Base-by-base conservation (phyloP, 1,139 yeast genomes). In the Kodamaea derodonti region DNA sequence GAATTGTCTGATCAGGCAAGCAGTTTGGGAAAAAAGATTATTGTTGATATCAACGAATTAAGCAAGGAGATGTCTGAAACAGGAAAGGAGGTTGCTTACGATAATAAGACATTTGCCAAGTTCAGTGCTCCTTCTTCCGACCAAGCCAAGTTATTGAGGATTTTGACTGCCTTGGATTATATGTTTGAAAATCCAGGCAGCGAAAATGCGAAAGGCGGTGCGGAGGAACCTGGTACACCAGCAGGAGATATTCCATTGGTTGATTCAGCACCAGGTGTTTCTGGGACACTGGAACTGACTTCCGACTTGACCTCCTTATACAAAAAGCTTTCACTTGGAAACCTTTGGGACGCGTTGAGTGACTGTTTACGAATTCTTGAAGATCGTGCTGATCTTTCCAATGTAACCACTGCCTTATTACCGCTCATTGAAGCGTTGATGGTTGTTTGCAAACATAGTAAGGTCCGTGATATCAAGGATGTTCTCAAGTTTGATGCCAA, bases 391-490 rank as follows among this genome's bases (percentile, higher is more conserved):
- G 57, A 59, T 9, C 58, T 74, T 35, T 64, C 77, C 10, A 82
- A 82, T 41, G 76, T 87, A 32, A 92, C 95, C 1, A 84, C 95
- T 1, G 84, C 88, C 1, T 62, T 90, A 26, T 65, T 92, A 20
- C 97, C 97, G 0, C 60, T 87, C 41, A 88, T 92, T 46, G 98
- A 92, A 56, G 81, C 97, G 0, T 65, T 92, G 42, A 87, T 92
- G 96, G 96, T 90, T 37, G 94, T 92, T 26, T 88, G 96, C 62
- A 90, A 88, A 52, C 95, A 87, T 52, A 80, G 90, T 47, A 79
- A 81, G 45, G 82, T 82, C 4, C 75, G 76, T 40, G 87, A 83
- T 24, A 72, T 70, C 30, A 77, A 73, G 46, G 88, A 79, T 45
- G 75, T 69, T 11, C 59, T 78, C 42, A 74, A 74, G 45, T 79